phyloP scores from a whole-genome alignment of 495 filamentous ascomycete species.

The Podospora appendiculata region DNA sequence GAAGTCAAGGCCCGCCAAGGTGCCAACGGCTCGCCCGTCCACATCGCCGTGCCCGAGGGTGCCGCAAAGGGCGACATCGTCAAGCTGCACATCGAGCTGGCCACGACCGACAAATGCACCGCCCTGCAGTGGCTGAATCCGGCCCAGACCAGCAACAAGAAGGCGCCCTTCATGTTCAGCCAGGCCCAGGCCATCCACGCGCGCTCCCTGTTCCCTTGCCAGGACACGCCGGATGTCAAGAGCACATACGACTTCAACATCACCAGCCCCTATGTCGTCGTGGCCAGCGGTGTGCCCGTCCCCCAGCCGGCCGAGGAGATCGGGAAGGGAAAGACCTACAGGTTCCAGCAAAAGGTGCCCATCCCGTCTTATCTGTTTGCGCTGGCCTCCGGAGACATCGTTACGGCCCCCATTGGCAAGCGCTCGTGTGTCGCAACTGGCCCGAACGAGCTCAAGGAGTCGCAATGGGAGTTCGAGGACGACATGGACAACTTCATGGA shows the following conservation, averaged over 20 bases:
- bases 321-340: slow-evolving; percentile 56
- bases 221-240: slow-evolving; percentile 95
- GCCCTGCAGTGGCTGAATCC: slow-evolving; percentile 90
- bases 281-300: slow-evolving; percentile 76
- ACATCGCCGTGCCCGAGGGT: slow-evolving; percentile 57
- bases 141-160: slow-evolving; percentile 85
- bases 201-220: slow-evolving; percentile 87
- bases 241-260: slow-evolving; percentile 84
- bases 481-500: slow-evolving; percentile 89
- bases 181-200: slow-evolving; percentile 97
- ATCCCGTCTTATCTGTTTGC: slow-evolving; percentile 95
- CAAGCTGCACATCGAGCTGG: slow-evolving; percentile 49
- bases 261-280: slow-evolving; percentile 74
- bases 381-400: slow-evolving; percentile 82
- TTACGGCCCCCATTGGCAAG: slow-evolving; percentile 74
- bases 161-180: slow-evolving; percentile 93
- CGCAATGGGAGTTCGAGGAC: slow-evolving; percentile 81
- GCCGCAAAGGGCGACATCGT: slow-evolving; percentile 54
- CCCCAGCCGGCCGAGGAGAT: slow-evolving; percentile 36
- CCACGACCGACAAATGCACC: slow-evolving; percentile 80
- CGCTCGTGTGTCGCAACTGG: slow-evolving; percentile 76
- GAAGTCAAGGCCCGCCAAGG: slow-evolving; percentile 57
- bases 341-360: slow-evolving; percentile 79
- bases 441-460: slow-evolving; percentile 74
- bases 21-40: slow-evolving; percentile 74